Conservation (phyloP, 176 grass and related monocot species). For the Oryza punctata region DNA sequence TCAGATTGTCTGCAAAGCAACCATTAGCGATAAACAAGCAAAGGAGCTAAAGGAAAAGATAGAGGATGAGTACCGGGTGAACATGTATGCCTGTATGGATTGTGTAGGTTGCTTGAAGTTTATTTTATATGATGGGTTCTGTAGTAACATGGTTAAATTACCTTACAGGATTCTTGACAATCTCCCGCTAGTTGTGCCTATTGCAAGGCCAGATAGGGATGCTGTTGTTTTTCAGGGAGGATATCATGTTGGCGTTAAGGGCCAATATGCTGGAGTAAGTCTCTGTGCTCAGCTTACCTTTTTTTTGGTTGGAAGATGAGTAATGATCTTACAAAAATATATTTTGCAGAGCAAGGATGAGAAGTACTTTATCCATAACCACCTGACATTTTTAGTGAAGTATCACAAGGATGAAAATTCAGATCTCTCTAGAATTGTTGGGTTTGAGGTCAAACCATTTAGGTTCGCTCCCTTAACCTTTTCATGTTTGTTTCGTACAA, state of each 20-base stretch:
- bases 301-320: background rate
- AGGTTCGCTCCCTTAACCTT: conserved; percentile 20
- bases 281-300: background rate
- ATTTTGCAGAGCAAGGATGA: conserved; percentile 44
- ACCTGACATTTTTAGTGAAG: conserved; percentile 49
- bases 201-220: conserved; percentile 26
- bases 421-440: conserved; percentile 45
- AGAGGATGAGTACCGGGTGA: conserved; percentile 41
- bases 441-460: conserved; percentile 43
- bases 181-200: conserved; percentile 37
- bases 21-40: conserved; percentile 29
- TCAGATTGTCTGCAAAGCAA: conserved; percentile 27
- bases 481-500: background rate
- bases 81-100: conserved; percentile 24
- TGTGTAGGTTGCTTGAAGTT: background rate
- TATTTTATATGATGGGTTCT: background rate
- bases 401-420: conserved; percentile 46
- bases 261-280: conserved; percentile 48
- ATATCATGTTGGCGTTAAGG: conserved; percentile 49
- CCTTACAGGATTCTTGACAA: conserved; percentile 45
- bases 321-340: conserved; percentile 25
- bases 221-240: conserved; percentile 37
- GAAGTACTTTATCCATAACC: conserved; percentile 47
- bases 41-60: conserved; percentile 50
- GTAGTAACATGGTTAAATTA: background rate